Conservation (phyloP, 2,329 filamentous ascomycete species). For the Hawksworthiomyces lignivorus region DNA sequence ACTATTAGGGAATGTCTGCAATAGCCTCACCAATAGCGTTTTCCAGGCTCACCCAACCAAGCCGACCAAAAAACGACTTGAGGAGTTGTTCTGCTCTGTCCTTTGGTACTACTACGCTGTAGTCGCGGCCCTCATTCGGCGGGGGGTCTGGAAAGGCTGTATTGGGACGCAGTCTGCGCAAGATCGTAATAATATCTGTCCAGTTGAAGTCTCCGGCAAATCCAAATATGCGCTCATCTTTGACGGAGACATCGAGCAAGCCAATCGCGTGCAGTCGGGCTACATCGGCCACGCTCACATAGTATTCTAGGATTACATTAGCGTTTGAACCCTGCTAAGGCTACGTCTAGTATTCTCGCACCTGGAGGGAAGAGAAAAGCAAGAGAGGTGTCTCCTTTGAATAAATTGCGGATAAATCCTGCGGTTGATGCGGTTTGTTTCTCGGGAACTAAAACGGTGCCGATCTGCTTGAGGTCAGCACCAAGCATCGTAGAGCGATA, state of each 20-base stretch:
- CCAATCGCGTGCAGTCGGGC: constrained; percentile 20
- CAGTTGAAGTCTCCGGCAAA: constrained; percentile 17
- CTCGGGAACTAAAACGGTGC: constrained; percentile 1
- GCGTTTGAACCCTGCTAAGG: too few species aligned
- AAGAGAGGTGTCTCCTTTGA: not conserved
- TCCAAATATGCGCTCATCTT: constrained; percentile 19
- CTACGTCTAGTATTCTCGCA: too few species aligned
- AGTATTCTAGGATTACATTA: constrained; percentile 2
- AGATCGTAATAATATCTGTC: constrained; percentile 13
- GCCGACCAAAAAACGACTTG: constrained; percentile 1
- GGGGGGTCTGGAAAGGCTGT: constrained; percentile 10
- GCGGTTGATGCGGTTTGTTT: constrained; percentile 1
- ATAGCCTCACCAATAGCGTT: too few species aligned
- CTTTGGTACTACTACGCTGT: not conserved
- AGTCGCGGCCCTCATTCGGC: not conserved
- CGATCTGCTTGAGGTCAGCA: too few species aligned
- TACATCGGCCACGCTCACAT: constrained; percentile 7
- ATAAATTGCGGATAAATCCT: constrained; percentile 1
- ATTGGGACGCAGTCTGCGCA: constrained; percentile 15
- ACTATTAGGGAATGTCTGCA: too few species aligned
- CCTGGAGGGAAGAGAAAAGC: not conserved
- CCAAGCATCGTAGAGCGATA: too few species aligned
- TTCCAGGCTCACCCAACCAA: constrained; percentile 2
- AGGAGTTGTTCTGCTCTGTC: constrained; percentile 2
- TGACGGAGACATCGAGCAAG: constrained; percentile 17